A percentile compares a stretch with the other conserved stretches of the same genome.
These are phyloP conservation scores for Neoboletus brunneissimus DNA, from an alignment of 768 basidiomycete genomes.

Conservation along the genomic window DNA sequence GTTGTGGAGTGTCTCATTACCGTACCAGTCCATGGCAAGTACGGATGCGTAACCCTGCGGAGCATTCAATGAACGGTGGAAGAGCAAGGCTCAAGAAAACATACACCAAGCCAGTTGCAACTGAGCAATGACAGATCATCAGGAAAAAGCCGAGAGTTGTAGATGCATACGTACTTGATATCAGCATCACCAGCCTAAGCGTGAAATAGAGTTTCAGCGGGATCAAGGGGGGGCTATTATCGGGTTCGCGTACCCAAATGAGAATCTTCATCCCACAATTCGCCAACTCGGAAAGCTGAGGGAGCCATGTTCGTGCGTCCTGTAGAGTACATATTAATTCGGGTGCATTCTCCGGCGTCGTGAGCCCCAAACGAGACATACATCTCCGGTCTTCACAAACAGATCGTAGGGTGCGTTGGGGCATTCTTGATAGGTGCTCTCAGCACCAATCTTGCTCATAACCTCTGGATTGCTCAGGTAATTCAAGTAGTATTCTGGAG, in stretches of 20 bases:
- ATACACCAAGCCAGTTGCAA: constrained; percentile 36
- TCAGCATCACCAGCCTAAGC: constrained; percentile 29
- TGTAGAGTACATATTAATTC: not conserved
- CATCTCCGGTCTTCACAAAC: constrained; percentile 56
- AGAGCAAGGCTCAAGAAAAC: constrained; percentile 4
- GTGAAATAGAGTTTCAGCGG: not conserved
- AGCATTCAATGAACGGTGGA: not conserved
- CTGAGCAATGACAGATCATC: constrained; percentile 3
- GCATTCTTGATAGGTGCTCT: constrained; percentile 48
- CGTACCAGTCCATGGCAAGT: constrained; percentile 48
- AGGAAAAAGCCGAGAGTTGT: not conserved
- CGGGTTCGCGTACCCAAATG: constrained; percentile 35
- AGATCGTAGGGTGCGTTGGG: constrained; percentile 39
- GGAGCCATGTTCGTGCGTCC: constrained; percentile 38
- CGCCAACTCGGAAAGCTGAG: constrained; percentile 35
- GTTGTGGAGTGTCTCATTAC: constrained; percentile 37
- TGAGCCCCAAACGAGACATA: constrained; percentile 30
- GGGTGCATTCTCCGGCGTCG: not conserved
- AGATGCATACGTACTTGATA: constrained; percentile 19
- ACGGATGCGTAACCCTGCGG: constrained; percentile 36
- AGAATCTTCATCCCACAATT: constrained; percentile 38
- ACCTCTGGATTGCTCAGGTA: constrained; percentile 42
- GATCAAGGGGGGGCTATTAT: not conserved
- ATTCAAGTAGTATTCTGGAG: constrained; percentile 52
- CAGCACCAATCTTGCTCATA: constrained; percentile 50